phyloP scores from a whole-genome alignment of 2,329 filamentous ascomycete species.

The Talaromyces amestolkiae region DNA sequence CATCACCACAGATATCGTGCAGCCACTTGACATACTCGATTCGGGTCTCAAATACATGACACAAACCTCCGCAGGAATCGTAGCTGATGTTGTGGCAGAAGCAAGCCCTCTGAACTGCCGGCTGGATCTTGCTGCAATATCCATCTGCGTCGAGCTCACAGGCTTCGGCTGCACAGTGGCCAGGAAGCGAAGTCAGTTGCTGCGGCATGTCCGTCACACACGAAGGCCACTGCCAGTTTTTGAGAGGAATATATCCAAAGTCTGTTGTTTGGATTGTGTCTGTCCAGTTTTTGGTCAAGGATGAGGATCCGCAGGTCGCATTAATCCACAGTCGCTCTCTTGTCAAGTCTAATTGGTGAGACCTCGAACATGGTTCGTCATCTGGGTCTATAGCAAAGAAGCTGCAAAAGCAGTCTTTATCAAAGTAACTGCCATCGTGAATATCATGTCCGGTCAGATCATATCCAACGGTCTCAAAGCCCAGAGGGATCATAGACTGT shows the following conservation, averaged over 20 bases:
- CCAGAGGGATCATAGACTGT: slow-evolving; percentile 1
- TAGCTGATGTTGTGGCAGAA: slow-evolving; percentile 4
- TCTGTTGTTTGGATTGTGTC: background rate
- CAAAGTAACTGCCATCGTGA: background rate
- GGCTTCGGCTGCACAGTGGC: background rate
- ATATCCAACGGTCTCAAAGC: background rate
- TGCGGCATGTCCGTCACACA: background rate
- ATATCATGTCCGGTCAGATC: background rate
- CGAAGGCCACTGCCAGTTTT: slow-evolving; percentile 2
- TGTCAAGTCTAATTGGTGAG: background rate
- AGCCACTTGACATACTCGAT: background rate
- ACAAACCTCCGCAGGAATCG: background rate
- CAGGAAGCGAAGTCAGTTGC: background rate
- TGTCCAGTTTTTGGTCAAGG: background rate
- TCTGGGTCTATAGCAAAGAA: background rate
- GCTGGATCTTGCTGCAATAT: background rate
- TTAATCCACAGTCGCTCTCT: slow-evolving; percentile 3
- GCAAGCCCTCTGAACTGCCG: background rate
- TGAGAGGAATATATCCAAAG: background rate
- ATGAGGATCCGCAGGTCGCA: background rate
- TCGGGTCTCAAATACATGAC: background rate
- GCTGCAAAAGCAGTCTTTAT: slow-evolving; percentile 5
- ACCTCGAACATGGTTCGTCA: background rate
- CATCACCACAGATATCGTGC: background rate
- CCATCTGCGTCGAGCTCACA: background rate